A percentile compares a stretch with the other conserved stretches of the same genome.
Conservation (phyloP, 2,329 filamentous ascomycete species). For the Davidsoniella virescens region DNA sequence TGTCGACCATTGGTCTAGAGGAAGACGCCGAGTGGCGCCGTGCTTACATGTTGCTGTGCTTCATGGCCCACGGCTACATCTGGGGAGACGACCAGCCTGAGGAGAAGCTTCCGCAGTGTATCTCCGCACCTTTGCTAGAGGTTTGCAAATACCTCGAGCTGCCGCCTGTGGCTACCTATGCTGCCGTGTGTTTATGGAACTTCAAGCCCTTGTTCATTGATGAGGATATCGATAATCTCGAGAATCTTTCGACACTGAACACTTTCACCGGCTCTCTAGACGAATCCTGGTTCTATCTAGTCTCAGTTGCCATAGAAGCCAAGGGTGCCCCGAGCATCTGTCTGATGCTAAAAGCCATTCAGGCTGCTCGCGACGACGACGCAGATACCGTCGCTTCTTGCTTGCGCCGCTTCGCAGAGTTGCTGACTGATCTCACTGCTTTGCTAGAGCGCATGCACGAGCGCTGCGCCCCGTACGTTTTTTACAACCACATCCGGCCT, state of each 20-base stretch:
- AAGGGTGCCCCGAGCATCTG: slow-evolving; percentile 75
- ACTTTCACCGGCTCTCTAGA: slow-evolving; percentile 91
- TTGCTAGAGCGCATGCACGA: slow-evolving; percentile 86
- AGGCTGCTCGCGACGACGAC: slow-evolving; percentile 58
- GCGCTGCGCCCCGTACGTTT: slow-evolving; percentile 82
- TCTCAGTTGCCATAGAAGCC: slow-evolving; percentile 90
- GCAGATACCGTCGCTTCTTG: slow-evolving; percentile 55
- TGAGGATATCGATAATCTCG: slow-evolving; percentile 65
- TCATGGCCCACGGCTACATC: slow-evolving; percentile 89
- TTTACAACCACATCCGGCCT: slow-evolving; percentile 91
- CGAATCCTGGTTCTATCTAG: slow-evolving; percentile 96
- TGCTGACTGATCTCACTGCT: slow-evolving; percentile 65
- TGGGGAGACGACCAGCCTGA: slow-evolving; percentile 80
- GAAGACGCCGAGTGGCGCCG: slow-evolving; percentile 83
- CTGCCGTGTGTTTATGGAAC: slow-evolving; percentile 87
- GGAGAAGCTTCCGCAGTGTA: slow-evolving; percentile 61
- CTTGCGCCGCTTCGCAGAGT: slow-evolving; percentile 70
- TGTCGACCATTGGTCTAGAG: slow-evolving; percentile 67
- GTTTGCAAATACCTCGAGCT: slow-evolving; percentile 68
- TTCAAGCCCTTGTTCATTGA: slow-evolving; percentile 80
- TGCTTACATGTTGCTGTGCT: slow-evolving; percentile 77
- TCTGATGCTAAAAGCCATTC: slow-evolving; percentile 75
- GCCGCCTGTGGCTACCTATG: slow-evolving; percentile 86
- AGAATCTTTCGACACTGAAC: slow-evolving; percentile 73
- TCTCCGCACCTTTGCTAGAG: slow-evolving; percentile 68